Evolutionary conservation across 208 protist species (phyloP).

Genomic region (Wallacemonas sp.): DNA sequence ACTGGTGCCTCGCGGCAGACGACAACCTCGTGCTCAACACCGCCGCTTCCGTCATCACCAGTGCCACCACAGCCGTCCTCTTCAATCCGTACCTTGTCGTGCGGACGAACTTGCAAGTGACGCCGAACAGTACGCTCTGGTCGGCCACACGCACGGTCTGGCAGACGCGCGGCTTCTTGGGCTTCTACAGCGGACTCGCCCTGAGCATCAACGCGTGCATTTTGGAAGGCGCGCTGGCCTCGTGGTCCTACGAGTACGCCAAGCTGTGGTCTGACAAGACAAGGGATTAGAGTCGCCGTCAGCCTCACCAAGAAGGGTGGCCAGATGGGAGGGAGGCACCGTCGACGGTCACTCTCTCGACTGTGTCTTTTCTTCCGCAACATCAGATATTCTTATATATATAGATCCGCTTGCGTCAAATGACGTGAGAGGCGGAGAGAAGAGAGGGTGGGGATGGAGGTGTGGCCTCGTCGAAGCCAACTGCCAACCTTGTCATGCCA

Average conservation of each 20-base stretch:
- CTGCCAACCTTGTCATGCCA: no score
- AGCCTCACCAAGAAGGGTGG: no score
- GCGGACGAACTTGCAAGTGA: conserved; percentile 80
- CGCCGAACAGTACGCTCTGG: conserved; percentile 63
- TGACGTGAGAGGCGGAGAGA: no score
- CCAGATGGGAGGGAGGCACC: no score
- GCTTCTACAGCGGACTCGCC: conserved; percentile 72
- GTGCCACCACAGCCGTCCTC: conserved; percentile 64
- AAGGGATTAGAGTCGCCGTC: conserved; percentile 4
- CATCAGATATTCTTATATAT: no score
- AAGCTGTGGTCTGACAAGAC: conserved; percentile 74
- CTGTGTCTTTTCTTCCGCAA: no score
- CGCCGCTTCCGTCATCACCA: conserved; percentile 61
- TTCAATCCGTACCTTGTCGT: conserved; percentile 89
- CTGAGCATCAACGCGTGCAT: conserved; percentile 74
- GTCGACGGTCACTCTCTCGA: no score
- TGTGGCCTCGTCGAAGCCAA: no score
- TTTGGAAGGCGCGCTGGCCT: conserved; percentile 75
- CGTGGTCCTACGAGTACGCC: conserved; percentile 85
- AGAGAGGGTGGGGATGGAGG: no score
- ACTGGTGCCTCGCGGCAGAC: conserved; percentile 52
- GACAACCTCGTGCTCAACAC: conserved; percentile 78
- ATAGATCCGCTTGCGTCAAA: no score
- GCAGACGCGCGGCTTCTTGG: conserved; percentile 47
- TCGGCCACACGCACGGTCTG: conserved; percentile 45